phyloP scores from a whole-genome alignment of 164 flowering plant species.

The Pachysandra terminalis region DNA sequence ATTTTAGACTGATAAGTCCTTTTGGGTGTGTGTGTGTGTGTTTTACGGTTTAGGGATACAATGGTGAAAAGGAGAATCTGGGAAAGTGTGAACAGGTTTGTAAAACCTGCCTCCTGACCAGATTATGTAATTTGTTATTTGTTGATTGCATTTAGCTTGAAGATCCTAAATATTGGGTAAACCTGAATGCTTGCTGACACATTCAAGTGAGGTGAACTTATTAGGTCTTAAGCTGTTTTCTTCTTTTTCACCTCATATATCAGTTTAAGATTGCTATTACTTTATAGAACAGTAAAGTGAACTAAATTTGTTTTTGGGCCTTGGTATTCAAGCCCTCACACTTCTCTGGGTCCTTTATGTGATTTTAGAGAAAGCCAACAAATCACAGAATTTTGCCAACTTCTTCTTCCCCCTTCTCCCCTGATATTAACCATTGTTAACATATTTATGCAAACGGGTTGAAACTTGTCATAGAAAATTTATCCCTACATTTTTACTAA shows the following conservation, averaged over 20 bases:
- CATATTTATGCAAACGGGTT: too few species aligned
- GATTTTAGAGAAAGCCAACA: too few species aligned
- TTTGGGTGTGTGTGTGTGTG: constrained; percentile 9
- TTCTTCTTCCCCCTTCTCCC: too few species aligned
- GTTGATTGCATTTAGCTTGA: constrained; percentile 1
- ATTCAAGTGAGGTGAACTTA: background rate
- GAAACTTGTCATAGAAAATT: background rate
- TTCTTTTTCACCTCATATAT: too few species aligned
- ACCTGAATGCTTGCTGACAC: background rate
- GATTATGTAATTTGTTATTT: background rate
- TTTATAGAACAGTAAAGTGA: too few species aligned
- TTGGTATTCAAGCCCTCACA: too few species aligned
- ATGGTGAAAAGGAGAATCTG: constrained; percentile 68
- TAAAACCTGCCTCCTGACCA: constrained; percentile 5
- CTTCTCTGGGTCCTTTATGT: too few species aligned
- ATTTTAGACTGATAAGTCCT: background rate
- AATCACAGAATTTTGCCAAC: too few species aligned
- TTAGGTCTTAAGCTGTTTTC: background rate
- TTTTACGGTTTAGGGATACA: constrained; percentile 45
- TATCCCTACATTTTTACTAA: background rate
- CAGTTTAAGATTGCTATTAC: too few species aligned
- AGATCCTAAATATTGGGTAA: background rate
- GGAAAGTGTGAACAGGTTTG: constrained; percentile 98
- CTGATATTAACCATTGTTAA: too few species aligned
- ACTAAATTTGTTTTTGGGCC: too few species aligned